Percentiles rank a stretch among this genome's conserved stretches.
Conservation (phyloP, 2,329 filamentous ascomycete species). For the Leptographium radiaticola region DNA sequence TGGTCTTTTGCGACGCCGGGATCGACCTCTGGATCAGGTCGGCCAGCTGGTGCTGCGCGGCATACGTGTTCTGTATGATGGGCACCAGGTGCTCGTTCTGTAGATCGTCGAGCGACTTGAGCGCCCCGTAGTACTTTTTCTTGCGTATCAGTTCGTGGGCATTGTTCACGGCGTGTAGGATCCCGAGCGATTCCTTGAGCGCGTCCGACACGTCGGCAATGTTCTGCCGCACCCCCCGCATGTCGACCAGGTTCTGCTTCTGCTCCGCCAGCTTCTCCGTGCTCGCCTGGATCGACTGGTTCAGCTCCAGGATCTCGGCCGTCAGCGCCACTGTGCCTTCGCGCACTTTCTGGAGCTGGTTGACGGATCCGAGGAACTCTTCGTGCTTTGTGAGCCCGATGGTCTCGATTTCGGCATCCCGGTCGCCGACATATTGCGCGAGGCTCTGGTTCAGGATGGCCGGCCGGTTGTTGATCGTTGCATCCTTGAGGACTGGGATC, state of each 20-base stretch:
- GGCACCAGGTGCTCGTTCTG: conserved; percentile 84
- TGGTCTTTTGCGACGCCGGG: conserved; percentile 79
- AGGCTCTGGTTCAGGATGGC: conserved; percentile 64
- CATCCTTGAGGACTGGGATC: conserved; percentile 88
- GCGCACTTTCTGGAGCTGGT: conserved; percentile 81
- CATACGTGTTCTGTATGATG: conserved; percentile 65
- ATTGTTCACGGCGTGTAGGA: conserved; percentile 83
- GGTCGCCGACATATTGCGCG: conserved; percentile 68
- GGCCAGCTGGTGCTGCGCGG: conserved; percentile 87
- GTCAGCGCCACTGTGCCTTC: conserved; percentile 84
- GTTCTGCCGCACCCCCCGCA: conserved; percentile 81
- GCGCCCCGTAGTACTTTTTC: conserved; percentile 89
- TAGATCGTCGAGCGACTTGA: conserved; percentile 87
- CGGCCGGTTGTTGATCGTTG: conserved; percentile 60
- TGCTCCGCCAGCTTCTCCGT: conserved; percentile 90
- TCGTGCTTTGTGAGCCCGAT: conserved; percentile 95
- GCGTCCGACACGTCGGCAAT: conserved; percentile 87
- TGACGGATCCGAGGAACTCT: conserved; percentile 88
- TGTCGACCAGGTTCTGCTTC: conserved; percentile 89
- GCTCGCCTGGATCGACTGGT: conserved; percentile 87
- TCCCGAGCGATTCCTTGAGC: conserved; percentile 80
- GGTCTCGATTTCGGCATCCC: conserved; percentile 82
- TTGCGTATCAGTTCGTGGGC: conserved; percentile 83
- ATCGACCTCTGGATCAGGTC: conserved; percentile 94
- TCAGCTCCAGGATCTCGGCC: conserved; percentile 79